A percentile compares a stretch with the other conserved stretches of the same genome.
These are phyloP conservation scores for Hydnomerulius pinastri DNA, from an alignment of 768 basidiomycete species.

Conservation along the genomic window DNA sequence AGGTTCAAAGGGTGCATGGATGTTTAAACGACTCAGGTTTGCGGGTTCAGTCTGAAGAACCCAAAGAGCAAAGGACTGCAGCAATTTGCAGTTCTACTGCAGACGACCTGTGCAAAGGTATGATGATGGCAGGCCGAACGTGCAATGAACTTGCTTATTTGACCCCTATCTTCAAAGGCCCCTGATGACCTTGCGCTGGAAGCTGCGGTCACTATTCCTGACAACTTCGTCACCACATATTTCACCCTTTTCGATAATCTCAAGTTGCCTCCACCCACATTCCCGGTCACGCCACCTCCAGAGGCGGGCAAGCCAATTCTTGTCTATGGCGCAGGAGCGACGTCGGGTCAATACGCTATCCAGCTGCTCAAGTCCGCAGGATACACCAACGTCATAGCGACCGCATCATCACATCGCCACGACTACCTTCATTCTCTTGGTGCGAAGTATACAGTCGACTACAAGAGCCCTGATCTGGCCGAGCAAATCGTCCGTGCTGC, in stretches of 20 bases:
- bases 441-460: constrained; percentile 43
- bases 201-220: constrained; percentile 41
- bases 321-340: constrained; percentile 47
- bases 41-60: constrained; percentile 28
- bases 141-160: too few relatives aligned
- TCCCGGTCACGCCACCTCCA: constrained; percentile 35
- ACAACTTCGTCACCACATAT: constrained; percentile 45
- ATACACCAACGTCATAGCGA: constrained; percentile 44
- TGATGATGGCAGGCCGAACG: constrained; percentile 1
- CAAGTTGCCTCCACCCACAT: constrained; percentile 36
- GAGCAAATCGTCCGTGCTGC: constrained; percentile 36
- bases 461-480: constrained; percentile 37
- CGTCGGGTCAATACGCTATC: constrained; percentile 39
- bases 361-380: constrained; percentile 44
- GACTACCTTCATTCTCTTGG: constrained; percentile 42
- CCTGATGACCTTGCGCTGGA: constrained; percentile 41
- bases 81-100: constrained; percentile 35
- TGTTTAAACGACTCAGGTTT: constrained; percentile 18
- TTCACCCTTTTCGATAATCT: constrained; percentile 43
- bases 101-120: constrained; percentile 40
- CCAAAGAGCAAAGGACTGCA: constrained; percentile 38
- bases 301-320: constrained; percentile 38
- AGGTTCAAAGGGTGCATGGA: background rate
- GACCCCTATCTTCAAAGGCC: too few relatives aligned
- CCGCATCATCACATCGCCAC: constrained; percentile 42